A percentile compares a stretch with the other conserved stretches of the same genome.
These are phyloP conservation scores for Sarocladiaceae sp. DNA, from an alignment of 2,329 filamentous ascomycete species.

Conservation along the genomic window DNA sequence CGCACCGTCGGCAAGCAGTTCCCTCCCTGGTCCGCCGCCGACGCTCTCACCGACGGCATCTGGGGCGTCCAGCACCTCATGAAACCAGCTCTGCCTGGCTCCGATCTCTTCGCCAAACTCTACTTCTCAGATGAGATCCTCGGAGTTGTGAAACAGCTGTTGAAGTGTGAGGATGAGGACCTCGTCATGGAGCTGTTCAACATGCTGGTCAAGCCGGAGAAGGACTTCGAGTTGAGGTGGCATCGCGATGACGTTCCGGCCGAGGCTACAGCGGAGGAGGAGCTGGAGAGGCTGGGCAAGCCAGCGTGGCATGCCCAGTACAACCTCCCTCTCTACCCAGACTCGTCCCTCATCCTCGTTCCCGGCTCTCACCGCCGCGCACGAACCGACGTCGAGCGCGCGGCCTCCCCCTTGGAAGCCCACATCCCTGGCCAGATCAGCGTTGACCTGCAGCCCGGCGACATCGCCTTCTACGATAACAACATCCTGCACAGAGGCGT, in stretches of 20 bases:
- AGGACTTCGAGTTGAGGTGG: conserved; percentile 71
- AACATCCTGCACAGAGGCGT: conserved; percentile 75
- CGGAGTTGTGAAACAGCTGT: conserved; percentile 55
- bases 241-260: conserved; percentile 77
- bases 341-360: conserved; percentile 67
- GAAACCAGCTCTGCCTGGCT: conserved; percentile 61
- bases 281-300: conserved; percentile 51
- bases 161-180: conserved; percentile 50
- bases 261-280: conserved; percentile 59
- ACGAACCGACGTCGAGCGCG: conserved; percentile 62
- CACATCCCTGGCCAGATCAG: conserved; percentile 56
- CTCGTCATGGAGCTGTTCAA: conserved; percentile 88
- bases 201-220: conserved; percentile 67
- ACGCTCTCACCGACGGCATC: conserved; percentile 47
- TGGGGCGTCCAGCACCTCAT: conserved; percentile 87
- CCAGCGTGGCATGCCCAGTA: conserved; percentile 75
- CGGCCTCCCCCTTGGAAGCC: conserved; percentile 58
- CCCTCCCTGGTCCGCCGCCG: conserved; percentile 68
- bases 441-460: conserved; percentile 64
- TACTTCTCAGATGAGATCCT: conserved; percentile 69
- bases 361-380: conserved; percentile 69
- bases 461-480: conserved; percentile 84
- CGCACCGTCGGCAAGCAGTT: conserved; percentile 87
- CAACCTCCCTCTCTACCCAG: conserved; percentile 75
- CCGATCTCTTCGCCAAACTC: conserved; percentile 53